These are phyloP conservation scores for Pluteus cervinus DNA, from an alignment of 768 basidiomycete species.

Conservation along the genomic window DNA sequence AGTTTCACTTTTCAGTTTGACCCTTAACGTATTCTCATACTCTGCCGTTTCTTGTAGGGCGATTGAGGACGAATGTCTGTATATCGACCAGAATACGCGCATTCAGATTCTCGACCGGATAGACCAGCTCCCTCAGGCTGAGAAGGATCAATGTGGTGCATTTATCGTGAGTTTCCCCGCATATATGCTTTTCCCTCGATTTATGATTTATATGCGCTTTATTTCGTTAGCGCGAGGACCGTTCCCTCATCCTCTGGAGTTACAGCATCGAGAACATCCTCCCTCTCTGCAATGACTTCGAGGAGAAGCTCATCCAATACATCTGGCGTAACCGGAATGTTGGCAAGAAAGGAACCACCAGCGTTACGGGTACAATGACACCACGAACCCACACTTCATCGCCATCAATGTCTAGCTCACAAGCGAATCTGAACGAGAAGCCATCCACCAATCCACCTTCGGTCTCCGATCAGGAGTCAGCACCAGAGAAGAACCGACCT, in stretches of 20 bases:
- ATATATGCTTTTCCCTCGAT: background rate
- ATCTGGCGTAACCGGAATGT: conserved; percentile 57
- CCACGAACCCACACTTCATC: too few species aligned
- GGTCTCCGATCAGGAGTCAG: too few species aligned
- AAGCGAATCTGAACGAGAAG: conserved; percentile 32
- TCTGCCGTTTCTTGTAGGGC: conserved; percentile 27
- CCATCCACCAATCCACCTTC: too few species aligned
- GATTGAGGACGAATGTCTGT: conserved; percentile 47
- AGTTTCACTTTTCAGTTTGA: conserved; percentile 16
- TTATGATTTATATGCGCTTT: background rate
- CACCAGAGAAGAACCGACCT: too few species aligned
- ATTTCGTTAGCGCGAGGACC: conserved; percentile 51
- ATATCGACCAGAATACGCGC: conserved; percentile 74
- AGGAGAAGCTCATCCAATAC: conserved; percentile 73
- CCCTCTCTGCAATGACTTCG: conserved; percentile 64
- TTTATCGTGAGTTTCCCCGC: conserved; percentile 46
- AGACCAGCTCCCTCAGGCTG: conserved; percentile 59
- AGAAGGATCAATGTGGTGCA: conserved; percentile 86
- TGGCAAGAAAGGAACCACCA: too few species aligned
- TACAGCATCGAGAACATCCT: conserved; percentile 67
- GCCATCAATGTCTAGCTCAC: conserved; percentile 11
- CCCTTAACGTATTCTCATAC: conserved; percentile 3
- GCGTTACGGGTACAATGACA: too few species aligned
- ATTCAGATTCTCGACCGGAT: conserved; percentile 80
- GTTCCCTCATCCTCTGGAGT: conserved; percentile 78